Base-by-base conservation (phyloP, 2,329 filamentous ascomycete genomes). In the Cladophialophora psammophila region DNA sequence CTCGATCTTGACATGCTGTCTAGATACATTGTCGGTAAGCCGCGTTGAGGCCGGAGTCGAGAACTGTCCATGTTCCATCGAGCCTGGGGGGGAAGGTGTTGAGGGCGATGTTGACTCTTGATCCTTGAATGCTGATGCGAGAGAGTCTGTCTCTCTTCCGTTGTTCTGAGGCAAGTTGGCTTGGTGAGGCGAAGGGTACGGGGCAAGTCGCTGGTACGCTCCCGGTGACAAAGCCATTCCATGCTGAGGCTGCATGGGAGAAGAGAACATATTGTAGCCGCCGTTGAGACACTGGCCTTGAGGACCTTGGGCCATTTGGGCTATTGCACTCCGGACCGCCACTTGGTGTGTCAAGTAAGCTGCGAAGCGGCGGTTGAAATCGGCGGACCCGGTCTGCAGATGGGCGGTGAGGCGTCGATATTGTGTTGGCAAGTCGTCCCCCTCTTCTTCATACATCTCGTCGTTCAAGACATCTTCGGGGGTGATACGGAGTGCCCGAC, bases 381-480 rank as follows among this genome's bases (percentile, higher is more conserved):
- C 85, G 32, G 83, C 77, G 1, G 87, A 88, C 15, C 81, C 81
- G 1, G 86, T 89, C 71, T 88, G 84, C 66, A 91, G 80, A 72
- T 89, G 85, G 2, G 87, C 83, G 13, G 87, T 87, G 36, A 92
- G 80, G 13, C 87, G 82, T 65, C 88, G 84, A 75, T 89, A 91
- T 62, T 88, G 87, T 67, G 87, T 84, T 0, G 90, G 88, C 31
- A 92, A 76, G 64, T 94, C 91, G 72, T 96, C 92, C 61, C 96
- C 93, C 75, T 96, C 92, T 78, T 97, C 94, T 75, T 97, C 93
- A 76, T 97, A 97, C 92, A 97, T 96, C 77, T 96, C 93, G 77
- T 97, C 94, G 69, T 92, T 93, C 72, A 91, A 83, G 12, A 97
- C 93, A 79, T 95, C 93, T 74, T 95, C 87, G 78, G 94, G 91